phyloP scores from a whole-genome alignment of 1,284 basidiomycete genomes.

The Ustilago xerochloae region DNA sequence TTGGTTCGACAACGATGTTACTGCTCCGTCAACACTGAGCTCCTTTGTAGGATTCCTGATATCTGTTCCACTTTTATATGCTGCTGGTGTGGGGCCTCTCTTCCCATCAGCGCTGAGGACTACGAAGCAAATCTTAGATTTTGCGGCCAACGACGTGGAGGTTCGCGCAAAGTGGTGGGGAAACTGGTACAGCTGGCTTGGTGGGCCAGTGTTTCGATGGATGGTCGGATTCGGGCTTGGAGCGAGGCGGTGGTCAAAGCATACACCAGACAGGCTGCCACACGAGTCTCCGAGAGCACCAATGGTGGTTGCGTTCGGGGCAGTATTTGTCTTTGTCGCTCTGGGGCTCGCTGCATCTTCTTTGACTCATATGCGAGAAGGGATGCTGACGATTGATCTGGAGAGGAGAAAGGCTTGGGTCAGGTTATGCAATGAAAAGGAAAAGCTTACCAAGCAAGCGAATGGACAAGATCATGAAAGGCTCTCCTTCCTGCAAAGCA shows the following conservation, averaged over 20 bases:
- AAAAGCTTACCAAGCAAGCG: background rate
- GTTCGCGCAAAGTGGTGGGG: slow-evolving; percentile 16
- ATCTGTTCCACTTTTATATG: slow-evolving; percentile 24
- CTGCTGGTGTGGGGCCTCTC: slow-evolving; percentile 19
- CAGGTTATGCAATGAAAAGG: background rate
- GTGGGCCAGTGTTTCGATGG: slow-evolving; percentile 34
- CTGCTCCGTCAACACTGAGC: slow-evolving; percentile 17
- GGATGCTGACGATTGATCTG: slow-evolving; percentile 31
- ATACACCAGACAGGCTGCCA: background rate
- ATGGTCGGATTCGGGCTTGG: slow-evolving; percentile 19
- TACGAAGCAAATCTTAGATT: background rate
- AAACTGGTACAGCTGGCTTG: slow-evolving; percentile 38
- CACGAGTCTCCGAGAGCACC: slow-evolving; percentile 11
- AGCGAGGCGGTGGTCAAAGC: background rate
- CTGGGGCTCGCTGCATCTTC: slow-evolving; percentile 16
- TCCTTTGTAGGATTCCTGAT: slow-evolving; percentile 26
- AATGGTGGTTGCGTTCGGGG: slow-evolving; percentile 8
- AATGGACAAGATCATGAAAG: background rate
- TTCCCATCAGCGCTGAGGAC: slow-evolving; percentile 15
- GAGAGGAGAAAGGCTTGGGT: slow-evolving; percentile 19
- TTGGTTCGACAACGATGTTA: slow-evolving; percentile 51
- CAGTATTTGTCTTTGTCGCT: slow-evolving; percentile 20
- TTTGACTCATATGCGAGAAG: background rate
- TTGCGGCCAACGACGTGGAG: slow-evolving; percentile 1
- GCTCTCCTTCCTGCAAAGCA: background rate